phyloP scores from a whole-genome alignment of 305 asterid species.

The Solanum hybrid region DNA sequence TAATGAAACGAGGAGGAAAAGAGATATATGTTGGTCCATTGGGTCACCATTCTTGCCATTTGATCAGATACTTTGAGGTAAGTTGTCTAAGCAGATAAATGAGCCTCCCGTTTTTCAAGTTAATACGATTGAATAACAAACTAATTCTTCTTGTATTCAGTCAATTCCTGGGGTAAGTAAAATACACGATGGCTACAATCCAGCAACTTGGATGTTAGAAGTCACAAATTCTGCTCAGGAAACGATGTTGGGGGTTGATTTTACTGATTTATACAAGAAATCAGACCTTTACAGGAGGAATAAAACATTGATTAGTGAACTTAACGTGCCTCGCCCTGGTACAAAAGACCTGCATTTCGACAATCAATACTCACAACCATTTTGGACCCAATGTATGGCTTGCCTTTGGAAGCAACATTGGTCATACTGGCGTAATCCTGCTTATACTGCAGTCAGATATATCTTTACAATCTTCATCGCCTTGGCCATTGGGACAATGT shows the following conservation, averaged over 20 bases:
- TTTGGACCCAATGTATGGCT: slow-evolving; percentile 39
- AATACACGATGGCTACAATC: slow-evolving; percentile 46
- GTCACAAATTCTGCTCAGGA: slow-evolving; percentile 47
- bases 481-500: slow-evolving; percentile 38
- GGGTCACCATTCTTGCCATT: slow-evolving; percentile 37
- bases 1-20: slow-evolving; percentile 69
- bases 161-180: slow-evolving; percentile 32
- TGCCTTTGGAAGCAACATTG: slow-evolving; percentile 47
- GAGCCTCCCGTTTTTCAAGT: background rate
- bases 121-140: background rate
- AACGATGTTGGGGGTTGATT: slow-evolving; percentile 34
- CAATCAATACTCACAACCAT: slow-evolving; percentile 32
- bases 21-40: slow-evolving; percentile 57
- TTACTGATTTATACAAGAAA: slow-evolving; percentile 33
- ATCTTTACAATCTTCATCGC: slow-evolving; percentile 25
- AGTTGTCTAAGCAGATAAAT: background rate
- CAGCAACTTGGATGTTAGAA: slow-evolving; percentile 65
- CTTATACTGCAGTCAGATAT: slow-evolving; percentile 11
- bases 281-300: slow-evolving; percentile 47
- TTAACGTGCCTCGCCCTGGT: slow-evolving; percentile 34
- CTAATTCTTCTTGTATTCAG: background rate
- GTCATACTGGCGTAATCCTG: slow-evolving; percentile 17
- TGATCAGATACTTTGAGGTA: slow-evolving; percentile 47
- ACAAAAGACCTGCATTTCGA: slow-evolving; percentile 28
- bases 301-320: slow-evolving; percentile 33